These are phyloP conservation scores for Fomitiporia mediterranea DNA, from an alignment of 1,284 basidiomycete genomes.

Conservation along the genomic window DNA sequence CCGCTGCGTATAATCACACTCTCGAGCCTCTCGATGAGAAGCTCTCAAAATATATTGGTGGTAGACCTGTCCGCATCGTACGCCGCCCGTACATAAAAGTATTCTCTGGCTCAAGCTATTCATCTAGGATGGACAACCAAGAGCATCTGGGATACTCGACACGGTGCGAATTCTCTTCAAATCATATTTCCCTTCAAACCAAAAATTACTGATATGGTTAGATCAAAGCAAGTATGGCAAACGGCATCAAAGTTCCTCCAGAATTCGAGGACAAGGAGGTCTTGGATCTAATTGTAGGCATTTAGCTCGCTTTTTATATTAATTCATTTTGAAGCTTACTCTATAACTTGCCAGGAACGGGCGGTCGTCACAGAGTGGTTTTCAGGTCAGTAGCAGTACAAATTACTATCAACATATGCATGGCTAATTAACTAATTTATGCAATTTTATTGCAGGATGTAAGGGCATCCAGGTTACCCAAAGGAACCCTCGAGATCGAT, in stretches of 20 bases:
- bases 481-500: neutral
- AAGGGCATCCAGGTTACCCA: conserved; percentile 22
- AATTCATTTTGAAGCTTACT: conserved; percentile 8
- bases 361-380: conserved; percentile 81
- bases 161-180: conserved; percentile 41
- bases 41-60: conserved; percentile 66
- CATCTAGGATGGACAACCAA: conserved; percentile 61
- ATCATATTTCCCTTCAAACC: neutral
- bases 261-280: conserved; percentile 63
- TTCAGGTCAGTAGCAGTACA: conserved; percentile 37
- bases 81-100: conserved; percentile 2
- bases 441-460: conserved; percentile 34
- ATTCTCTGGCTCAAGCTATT: neutral
- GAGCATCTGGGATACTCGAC: conserved; percentile 77
- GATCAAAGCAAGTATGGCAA: conserved; percentile 65
- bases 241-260: conserved; percentile 63
- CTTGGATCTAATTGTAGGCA: conserved; percentile 53
- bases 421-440: too few species aligned
- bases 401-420: neutral
- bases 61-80: conserved; percentile 57
- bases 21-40: conserved; percentile 61
- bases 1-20: conserved; percentile 58
- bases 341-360: conserved; percentile 49
- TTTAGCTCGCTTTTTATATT: neutral
- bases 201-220: conserved; percentile 26